Evolutionary conservation across 371 early-diverging fungal genomes (phyloP), one percentile per base, ranked within the genome.

Genomic region (Mortierella sp.): DNA sequence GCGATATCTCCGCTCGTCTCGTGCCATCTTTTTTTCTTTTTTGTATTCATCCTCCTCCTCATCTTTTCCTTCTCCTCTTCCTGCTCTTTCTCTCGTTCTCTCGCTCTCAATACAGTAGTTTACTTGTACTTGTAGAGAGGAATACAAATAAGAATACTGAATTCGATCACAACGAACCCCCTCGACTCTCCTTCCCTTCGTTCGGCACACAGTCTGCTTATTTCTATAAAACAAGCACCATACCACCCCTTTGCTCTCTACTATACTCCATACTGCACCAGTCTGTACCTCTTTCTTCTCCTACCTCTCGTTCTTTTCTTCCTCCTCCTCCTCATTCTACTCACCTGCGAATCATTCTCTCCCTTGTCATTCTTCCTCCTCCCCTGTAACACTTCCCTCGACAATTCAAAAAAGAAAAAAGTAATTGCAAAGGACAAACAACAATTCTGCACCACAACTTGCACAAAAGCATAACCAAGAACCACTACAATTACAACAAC

Each of bases 51-150:
- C 40, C 14, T 39, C 39, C 10, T 39, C 39, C 39, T 5, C 12
- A 6, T 35, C n/a, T 35, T 37, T 20, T 2, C 37, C 37, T 20
- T 32, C 24, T 37, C 1, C 45, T 47, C 47, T 66, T 40, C 26
- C 32, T 47, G n/a, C 51, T 32, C 45, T 20, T 47, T 58, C 54
- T 51, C 28, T 67, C 57, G 62, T n/a, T 55, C 64, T 47, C 55
- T 12, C 8, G 3, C 14, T 11, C 55, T 55, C 11, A 3, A 22
- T 55, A 55, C 2, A 28, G 24, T 8, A 16, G 18, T 35, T 11
- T 3, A 32, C 28, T 55, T 24, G 20, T 3, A 32, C 28, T 55
- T 24, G 20, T 12, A 11, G 14, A 55, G 11, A 55, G 3, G 24
- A 16, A 55, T 16, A 22, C 20, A 59, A 26, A 57, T 2, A 20